Evolutionary conservation across 164 flowering plant genomes (phyloP).

Genomic region (Magnolia officinalis): DNA sequence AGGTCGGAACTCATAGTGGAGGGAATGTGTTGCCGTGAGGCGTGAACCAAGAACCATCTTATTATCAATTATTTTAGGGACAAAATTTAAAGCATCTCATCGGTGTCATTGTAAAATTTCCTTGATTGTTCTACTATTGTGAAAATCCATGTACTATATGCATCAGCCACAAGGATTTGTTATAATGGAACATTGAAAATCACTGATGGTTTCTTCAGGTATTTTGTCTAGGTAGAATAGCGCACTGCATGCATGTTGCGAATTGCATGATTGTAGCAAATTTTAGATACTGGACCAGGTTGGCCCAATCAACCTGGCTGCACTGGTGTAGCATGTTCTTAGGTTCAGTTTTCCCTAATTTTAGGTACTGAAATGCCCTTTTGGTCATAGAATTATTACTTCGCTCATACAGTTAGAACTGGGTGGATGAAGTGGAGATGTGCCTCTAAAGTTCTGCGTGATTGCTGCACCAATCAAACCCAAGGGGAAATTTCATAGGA

Average conservation of each 20-base stretch:
- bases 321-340: neutral
- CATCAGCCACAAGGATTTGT: no score
- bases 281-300: neutral
- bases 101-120: neutral
- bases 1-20: neutral
- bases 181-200: no score
- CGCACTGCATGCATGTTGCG: no score
- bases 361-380: neutral
- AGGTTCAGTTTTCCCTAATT: neutral
- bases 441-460: no score
- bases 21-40: slow-evolving; percentile 3
- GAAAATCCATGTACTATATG: neutral
- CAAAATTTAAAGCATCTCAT: neutral
- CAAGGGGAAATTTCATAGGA: no score
- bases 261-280: neutral
- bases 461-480: no score
- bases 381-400: neutral
- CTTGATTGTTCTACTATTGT: neutral
- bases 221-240: no score
- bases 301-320: neutral
- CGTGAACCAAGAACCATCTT: neutral
- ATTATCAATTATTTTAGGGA: neutral
- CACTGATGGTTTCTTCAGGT: no score
- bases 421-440: no score
- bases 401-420: no score